Percentiles rank a stretch among this genome's conserved stretches.
Evolutionary conservation across 352 stramenopile genomes (phyloP).

Genomic region (Elongisporangium senticosum): DNA sequence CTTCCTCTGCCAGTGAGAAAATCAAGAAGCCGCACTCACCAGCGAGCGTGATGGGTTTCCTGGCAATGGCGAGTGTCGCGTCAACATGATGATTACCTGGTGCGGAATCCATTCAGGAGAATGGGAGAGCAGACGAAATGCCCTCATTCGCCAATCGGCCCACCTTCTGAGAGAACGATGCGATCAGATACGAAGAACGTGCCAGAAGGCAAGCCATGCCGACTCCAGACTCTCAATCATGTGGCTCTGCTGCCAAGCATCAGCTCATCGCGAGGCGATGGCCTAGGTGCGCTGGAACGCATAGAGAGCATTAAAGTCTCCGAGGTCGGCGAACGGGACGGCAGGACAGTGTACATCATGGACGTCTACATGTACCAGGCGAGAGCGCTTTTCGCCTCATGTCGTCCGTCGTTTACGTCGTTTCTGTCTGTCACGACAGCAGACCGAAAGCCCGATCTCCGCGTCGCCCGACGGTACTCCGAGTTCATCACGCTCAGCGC

Average conservation of each 20-base stretch:
- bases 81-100: background rate
- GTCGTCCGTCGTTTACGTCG: background rate
- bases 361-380: conserved; percentile 45
- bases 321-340: conserved; percentile 27
- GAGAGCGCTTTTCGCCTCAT: background rate
- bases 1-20: too few species aligned
- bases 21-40: too few species aligned
- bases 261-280: background rate
- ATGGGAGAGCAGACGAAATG: too few species aligned
- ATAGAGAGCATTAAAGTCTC: conserved; percentile 53
- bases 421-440: background rate
- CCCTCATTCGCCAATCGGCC: background rate
- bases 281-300: background rate
- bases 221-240: background rate
- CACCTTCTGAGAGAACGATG: background rate
- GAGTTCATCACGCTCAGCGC: conserved; percentile 23
- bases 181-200: background rate
- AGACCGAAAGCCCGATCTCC: conserved; percentile 33
- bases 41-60: too few species aligned
- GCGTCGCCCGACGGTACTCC: conserved; percentile 51
- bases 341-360: conserved; percentile 44
- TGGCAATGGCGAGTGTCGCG: too few species aligned
- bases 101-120: too few species aligned
- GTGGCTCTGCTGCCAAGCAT: background rate
- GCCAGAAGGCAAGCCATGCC: background rate